These are phyloP conservation scores for Ettlia oleoabundans DNA, from an alignment of 139 green algal genomes.

Conservation along the genomic window DNA sequence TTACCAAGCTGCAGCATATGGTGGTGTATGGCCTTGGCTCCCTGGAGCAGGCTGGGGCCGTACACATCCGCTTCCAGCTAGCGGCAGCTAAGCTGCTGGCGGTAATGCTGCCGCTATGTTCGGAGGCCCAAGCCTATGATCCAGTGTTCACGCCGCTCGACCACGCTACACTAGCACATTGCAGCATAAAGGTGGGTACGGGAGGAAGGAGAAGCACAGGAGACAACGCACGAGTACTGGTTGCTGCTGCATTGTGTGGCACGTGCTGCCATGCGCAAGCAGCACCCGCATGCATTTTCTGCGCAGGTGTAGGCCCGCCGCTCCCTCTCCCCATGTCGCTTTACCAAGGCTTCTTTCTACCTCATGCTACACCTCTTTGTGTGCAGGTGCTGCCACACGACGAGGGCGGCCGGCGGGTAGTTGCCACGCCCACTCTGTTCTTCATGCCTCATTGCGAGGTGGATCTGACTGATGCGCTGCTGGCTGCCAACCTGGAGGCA, in stretches of 20 bases:
- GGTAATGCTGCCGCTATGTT: conserved; percentile 32
- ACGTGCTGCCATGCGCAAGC: not conserved
- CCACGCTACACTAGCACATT: conserved; percentile 34
- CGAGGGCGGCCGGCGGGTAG: conserved; percentile 45
- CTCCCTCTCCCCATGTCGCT: too few species aligned
- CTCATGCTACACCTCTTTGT: too few species aligned
- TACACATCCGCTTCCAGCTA: conserved; percentile 59
- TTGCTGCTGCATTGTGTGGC: not conserved
- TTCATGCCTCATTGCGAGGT: conserved; percentile 76
- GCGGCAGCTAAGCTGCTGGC: conserved; percentile 54
- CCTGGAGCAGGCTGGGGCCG: conserved; percentile 31
- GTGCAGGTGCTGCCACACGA: conserved; percentile 34
- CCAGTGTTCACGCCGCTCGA: conserved; percentile 56
- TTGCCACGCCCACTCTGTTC: conserved; percentile 61
- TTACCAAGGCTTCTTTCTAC: too few species aligned
- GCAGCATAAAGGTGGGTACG: conserved; percentile 40
- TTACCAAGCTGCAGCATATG: conserved; percentile 1
- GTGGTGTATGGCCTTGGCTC: conserved; percentile 69
- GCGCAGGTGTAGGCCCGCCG: too few species aligned
- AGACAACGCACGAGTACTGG: too few species aligned
- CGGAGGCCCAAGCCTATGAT: conserved; percentile 52
- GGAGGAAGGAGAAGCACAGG: too few species aligned
- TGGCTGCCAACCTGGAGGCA: conserved; percentile 50
- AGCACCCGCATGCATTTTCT: too few species aligned
- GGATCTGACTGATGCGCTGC: conserved; percentile 54